phyloP scores from a whole-genome alignment of 495 filamentous ascomycete species.

The Stereocaulon alpinum region DNA sequence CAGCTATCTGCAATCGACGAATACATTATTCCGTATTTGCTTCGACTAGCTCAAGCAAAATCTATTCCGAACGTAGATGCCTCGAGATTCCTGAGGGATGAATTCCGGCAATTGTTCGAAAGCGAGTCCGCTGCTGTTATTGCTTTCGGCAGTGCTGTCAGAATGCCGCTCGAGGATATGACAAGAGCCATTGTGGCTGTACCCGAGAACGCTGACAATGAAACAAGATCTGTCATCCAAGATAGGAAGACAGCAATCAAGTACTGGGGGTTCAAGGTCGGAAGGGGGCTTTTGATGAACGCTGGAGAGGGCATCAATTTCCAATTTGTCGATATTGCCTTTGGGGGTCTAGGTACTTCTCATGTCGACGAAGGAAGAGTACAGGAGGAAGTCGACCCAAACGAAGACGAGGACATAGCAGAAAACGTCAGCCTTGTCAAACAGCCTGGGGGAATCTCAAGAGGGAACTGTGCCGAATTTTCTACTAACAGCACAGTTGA shows the following conservation, averaged over 20 bases:
- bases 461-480: neutral
- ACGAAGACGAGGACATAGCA: slow-evolving; percentile 34
- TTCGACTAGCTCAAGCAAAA: slow-evolving; percentile 35
- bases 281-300: slow-evolving; percentile 51
- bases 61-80: slow-evolving; percentile 49
- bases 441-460: neutral
- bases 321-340: slow-evolving; percentile 50
- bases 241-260: slow-evolving; percentile 34
- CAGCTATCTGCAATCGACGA: slow-evolving; percentile 43
- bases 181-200: slow-evolving; percentile 29
- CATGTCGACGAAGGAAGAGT: slow-evolving; percentile 31
- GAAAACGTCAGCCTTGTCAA: slow-evolving; percentile 27
- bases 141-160: slow-evolving; percentile 45
- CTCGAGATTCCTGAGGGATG: slow-evolving; percentile 48
- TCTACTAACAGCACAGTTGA: neutral
- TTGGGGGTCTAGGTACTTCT: slow-evolving; percentile 44
- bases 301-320: slow-evolving; percentile 48
- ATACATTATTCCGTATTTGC: slow-evolving; percentile 50
- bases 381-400: slow-evolving; percentile 37
- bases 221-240: slow-evolving; percentile 12
- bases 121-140: slow-evolving; percentile 47
- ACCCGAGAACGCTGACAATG: slow-evolving; percentile 12
- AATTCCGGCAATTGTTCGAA: slow-evolving; percentile 39
- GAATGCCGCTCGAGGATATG: slow-evolving; percentile 41
- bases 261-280: slow-evolving; percentile 56